Percentiles rank a stretch among this genome's conserved stretches.
Conservation (phyloP, 106 monocot genomes). For the Acorus calamus region DNA sequence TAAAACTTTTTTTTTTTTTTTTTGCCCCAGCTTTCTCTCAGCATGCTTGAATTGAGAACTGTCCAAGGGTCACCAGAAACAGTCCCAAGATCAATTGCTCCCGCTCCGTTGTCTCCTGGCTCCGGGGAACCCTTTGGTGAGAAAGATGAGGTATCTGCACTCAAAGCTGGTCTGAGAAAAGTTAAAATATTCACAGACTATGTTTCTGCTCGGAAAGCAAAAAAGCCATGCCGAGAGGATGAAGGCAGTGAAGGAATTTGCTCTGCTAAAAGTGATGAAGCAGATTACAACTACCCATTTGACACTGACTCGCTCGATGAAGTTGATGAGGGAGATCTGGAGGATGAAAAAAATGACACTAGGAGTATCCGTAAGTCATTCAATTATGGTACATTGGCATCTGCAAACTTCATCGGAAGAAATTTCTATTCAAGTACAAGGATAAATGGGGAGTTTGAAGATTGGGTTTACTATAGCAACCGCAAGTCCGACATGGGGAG, state of each 20-base stretch:
- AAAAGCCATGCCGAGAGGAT: too few species aligned
- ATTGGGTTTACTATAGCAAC: conserved; percentile 54
- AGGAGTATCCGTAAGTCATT: conserved; percentile 65
- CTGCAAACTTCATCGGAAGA: conserved; percentile 44
- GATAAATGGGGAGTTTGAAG: conserved; percentile 32
- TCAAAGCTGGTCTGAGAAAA: too few species aligned
- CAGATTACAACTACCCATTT: conserved; percentile 32
- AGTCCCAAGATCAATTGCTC: conserved; percentile 21
- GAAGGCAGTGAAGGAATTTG: conserved; percentile 4
- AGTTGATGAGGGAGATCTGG: conserved; percentile 27
- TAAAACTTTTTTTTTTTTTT: conserved; percentile 1
- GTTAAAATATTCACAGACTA: too few species aligned
- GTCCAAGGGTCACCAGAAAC: conserved; percentile 40
- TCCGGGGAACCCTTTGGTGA: too few species aligned
- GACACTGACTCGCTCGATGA: conserved; percentile 58
- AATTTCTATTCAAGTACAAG: conserved; percentile 19
- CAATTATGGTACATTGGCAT: conserved; percentile 64
- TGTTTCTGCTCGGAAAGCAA: too few species aligned
- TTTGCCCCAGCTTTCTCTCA: conserved; percentile 52
- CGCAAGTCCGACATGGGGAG: conserved; percentile 31
- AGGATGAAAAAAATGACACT: conserved; percentile 27
- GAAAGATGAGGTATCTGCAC: too few species aligned
- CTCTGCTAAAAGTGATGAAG: conserved; percentile 49
- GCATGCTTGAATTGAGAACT: conserved; percentile 47
- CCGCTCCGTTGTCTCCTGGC: conserved; percentile 29